Base-by-base conservation (phyloP, 345 rosid species). In the Theobroma cacao region DNA sequence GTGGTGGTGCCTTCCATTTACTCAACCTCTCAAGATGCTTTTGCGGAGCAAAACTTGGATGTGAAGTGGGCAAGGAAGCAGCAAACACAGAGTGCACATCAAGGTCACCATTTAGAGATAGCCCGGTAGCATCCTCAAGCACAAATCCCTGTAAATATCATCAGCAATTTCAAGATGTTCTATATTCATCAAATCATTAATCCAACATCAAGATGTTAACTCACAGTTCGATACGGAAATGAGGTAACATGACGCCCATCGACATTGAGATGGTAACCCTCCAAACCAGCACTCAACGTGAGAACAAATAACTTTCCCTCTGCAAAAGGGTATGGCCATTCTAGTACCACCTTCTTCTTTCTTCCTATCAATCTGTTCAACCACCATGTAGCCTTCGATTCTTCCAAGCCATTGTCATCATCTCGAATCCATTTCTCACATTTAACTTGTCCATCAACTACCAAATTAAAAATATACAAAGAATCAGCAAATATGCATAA, bases 81-180 rank as follows among this genome's bases (percentile, higher is more conserved):
- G 98, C 95, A 82, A 89, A 92, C 55, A 96, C 72, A 22, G 95
- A 93, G 68, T 86, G 97, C 31, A 96, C 90, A 80, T 94, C 93
- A 69, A 96, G 72, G 60, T 94, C 97, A 18, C 98, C 98, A 15
- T 82, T 94, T 56, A 96, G 79, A 68, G 90, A 87, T 43, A 96
- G 79, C 48, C 98, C 98, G 13, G 99, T 96, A 47, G 99, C 99
- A 89, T 96, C 99, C 89, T 96, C 99, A 34, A 96, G 88, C 41
- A 94, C 90, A 84, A 87, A 96, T 53, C 99, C 98, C 99, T 96
- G 88, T n/a, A 74, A 70, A 69, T 74, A 81, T 66, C 10, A 68
- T 62, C 50, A 79, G 60, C 66, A 65, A n/a, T 50, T 30, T 28
- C 2, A 64, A 74, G 28, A 53, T 15, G 1, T 24, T 62, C 40